Conservation (phyloP, 306 rosid genomes). For the Hippophae rhamnoides region DNA sequence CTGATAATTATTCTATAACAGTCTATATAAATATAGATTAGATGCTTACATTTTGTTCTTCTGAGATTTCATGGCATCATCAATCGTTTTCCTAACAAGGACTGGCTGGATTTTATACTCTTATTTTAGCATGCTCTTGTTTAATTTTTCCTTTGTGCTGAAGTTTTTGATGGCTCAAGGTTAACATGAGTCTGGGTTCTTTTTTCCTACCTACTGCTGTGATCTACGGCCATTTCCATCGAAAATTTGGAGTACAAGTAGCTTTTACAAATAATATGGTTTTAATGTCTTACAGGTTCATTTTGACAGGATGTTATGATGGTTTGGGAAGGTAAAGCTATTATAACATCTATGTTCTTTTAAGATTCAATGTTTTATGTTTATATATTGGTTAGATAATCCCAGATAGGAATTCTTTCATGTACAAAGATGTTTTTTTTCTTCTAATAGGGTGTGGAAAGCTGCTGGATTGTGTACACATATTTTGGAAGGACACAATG, state of each 20-base stretch:
- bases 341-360: background rate
- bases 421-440: background rate
- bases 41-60: too few species aligned
- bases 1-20: background rate
- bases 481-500: slow-evolving; percentile 73
- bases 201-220: background rate
- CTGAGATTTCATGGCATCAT: too few species aligned
- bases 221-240: background rate
- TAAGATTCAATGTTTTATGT: background rate
- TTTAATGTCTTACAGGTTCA: slow-evolving; percentile 52
- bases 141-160: too few species aligned
- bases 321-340: slow-evolving; percentile 66
- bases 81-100: too few species aligned
- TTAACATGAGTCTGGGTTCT: too few species aligned
- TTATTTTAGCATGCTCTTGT: too few species aligned
- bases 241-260: background rate
- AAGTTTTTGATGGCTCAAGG: too few species aligned
- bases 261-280: slow-evolving; percentile 2
- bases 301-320: slow-evolving; percentile 94
- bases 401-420: slow-evolving; percentile 3
- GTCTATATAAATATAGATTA: background rate
- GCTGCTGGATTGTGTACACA: slow-evolving; percentile 66
- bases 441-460: slow-evolving; percentile 64
- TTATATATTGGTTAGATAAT: slow-evolving; percentile 4
- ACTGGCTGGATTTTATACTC: too few species aligned